phyloP scores from a whole-genome alignment of 805 yeast species.

The Sporopachydermia lactativora region DNA sequence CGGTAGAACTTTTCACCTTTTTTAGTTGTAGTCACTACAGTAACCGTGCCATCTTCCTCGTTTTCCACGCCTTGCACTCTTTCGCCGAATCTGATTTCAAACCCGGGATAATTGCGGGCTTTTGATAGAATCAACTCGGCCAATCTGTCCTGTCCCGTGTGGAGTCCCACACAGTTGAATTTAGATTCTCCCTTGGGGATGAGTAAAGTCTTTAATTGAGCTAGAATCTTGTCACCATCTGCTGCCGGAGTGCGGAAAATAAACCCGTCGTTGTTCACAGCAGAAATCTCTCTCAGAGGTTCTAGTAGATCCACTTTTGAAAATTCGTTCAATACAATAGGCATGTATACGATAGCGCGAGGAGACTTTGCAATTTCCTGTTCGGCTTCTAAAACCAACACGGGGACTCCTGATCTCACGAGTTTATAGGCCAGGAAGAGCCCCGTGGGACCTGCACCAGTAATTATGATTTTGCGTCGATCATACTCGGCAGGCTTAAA shows the following conservation, averaged over 20 bases:
- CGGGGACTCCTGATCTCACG: neutral
- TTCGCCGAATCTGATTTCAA: neutral
- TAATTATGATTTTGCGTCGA: neutral
- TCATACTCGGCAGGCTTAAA: neutral
- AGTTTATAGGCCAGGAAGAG: neutral
- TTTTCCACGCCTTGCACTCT: neutral
- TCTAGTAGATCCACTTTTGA: neutral
- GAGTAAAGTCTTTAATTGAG: neutral
- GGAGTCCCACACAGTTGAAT: neutral
- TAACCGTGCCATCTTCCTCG: neutral
- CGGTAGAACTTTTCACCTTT: slow-evolving; percentile 4
- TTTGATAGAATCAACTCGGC: neutral
- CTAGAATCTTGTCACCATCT: neutral
- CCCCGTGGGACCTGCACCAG: neutral
- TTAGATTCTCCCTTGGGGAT: neutral
- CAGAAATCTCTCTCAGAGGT: slow-evolving; percentile 1
- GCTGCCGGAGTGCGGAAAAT: neutral
- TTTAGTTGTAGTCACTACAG: neutral
- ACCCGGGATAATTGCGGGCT: neutral
- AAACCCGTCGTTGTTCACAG: neutral
- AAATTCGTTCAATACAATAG: neutral
- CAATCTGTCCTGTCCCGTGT: neutral
- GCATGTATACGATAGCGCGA: neutral
- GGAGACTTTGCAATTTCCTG: neutral
- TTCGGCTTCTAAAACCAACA: neutral